Conservation (phyloP, 1,284 basidiomycete species). For the Ustilago lituana region DNA sequence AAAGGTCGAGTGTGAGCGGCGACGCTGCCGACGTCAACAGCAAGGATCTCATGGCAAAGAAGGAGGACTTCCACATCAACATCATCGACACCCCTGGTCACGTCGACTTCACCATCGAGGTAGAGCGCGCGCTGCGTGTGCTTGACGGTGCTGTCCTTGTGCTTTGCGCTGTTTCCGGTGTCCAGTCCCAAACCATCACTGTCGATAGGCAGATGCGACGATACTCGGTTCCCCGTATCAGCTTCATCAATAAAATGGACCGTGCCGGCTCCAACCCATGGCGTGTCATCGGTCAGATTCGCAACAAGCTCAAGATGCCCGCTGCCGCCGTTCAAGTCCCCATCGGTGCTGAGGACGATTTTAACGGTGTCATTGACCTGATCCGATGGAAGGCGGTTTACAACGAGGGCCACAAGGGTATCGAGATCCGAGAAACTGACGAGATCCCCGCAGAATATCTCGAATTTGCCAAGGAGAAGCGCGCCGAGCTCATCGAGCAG, state of each 20-base stretch:
- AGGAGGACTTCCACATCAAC: constrained; percentile 90
- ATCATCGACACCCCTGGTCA: constrained; percentile 99
- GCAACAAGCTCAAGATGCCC: constrained; percentile 87
- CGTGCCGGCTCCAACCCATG: constrained; percentile 96
- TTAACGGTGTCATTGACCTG: constrained; percentile 90
- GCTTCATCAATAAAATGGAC: constrained; percentile 99
- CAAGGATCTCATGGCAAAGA: constrained; percentile 49
- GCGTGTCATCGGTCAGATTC: constrained; percentile 91
- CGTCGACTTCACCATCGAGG: constrained; percentile 99
- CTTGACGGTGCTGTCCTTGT: constrained; percentile 96
- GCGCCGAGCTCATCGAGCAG: constrained; percentile 87
- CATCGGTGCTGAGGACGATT: constrained; percentile 88
- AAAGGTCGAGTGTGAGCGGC: constrained; percentile 66
- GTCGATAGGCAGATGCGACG: constrained; percentile 98
- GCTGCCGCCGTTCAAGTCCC: constrained; percentile 97
- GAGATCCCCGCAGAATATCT: constrained; percentile 83
- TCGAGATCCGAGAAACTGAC: constrained; percentile 82
- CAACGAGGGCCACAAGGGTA: constrained; percentile 92
- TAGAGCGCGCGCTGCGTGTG: constrained; percentile 94
- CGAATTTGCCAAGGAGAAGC: constrained; percentile 63
- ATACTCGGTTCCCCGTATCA: constrained; percentile 90
- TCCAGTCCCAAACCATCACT: constrained; percentile 98
- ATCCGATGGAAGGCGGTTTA: constrained; percentile 95
- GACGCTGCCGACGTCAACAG: constrained; percentile 53
- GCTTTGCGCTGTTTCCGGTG: constrained; percentile 94